Evolutionary conservation across 768 basidiomycete species (phyloP).

Genomic region (Dacryopinax primogenitus): DNA sequence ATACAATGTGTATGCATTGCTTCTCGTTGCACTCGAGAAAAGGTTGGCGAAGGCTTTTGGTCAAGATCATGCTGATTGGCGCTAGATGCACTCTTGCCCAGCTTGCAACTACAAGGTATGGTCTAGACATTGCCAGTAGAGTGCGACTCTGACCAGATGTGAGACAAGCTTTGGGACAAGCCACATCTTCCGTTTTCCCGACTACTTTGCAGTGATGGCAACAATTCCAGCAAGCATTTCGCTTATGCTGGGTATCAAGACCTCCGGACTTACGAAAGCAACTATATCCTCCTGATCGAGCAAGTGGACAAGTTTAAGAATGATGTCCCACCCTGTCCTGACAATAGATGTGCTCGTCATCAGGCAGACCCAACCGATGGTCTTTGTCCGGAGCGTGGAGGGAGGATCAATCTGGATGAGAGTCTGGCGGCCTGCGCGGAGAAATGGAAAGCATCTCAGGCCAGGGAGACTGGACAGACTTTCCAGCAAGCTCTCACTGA

Average conservation of each 20-base stretch:
- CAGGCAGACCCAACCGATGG: background rate
- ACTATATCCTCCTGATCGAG: background rate
- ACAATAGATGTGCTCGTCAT: background rate
- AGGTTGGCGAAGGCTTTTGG: background rate
- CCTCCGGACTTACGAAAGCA: background rate
- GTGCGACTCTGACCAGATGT: background rate
- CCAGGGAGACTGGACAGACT: background rate
- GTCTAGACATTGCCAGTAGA: background rate
- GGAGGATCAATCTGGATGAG: background rate
- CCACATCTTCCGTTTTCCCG: background rate
- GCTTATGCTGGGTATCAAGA: background rate
- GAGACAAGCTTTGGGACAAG: background rate
- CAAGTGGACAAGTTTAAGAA: background rate
- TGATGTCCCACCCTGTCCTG: constrained; percentile 8
- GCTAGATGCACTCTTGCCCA: background rate
- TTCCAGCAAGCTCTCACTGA: constrained; percentile 3
- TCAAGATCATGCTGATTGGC: background rate
- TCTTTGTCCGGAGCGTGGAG: background rate
- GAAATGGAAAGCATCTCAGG: background rate
- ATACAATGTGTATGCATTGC: background rate
- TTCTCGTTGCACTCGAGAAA: background rate
- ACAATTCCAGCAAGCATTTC: background rate
- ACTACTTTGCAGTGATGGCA: background rate
- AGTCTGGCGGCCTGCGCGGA: background rate
- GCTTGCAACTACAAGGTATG: background rate